Conservation (phyloP, 345 rosid genomes). For the Odontarrhena argentea region DNA sequence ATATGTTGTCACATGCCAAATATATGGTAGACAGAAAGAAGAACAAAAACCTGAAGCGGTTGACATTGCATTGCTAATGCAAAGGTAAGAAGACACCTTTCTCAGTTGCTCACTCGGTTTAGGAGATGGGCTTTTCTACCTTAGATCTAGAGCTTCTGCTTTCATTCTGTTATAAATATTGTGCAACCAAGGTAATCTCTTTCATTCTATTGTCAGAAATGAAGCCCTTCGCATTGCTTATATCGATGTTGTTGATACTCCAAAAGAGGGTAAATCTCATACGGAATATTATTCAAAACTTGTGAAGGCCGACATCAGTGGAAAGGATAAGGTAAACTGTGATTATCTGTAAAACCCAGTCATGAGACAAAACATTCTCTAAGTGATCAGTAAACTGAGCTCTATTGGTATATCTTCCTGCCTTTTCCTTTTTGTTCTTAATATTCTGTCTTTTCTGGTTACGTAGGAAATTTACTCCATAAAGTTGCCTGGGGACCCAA, state of each 20-base stretch:
- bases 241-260: conserved; percentile 84
- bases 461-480: conserved; percentile 90
- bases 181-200: conserved; percentile 22
- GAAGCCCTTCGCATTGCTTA: conserved; percentile 99
- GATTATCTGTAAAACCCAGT: conserved; percentile 27
- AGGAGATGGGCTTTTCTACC: conserved; percentile 4
- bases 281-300: conserved; percentile 87
- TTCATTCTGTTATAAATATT: conserved; percentile 6
- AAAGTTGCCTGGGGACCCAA: conserved; percentile 95
- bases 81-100: conserved; percentile 53
- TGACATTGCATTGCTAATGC: conserved; percentile 95
- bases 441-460: conserved; percentile 21
- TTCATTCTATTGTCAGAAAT: conserved; percentile 58
- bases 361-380: conserved; percentile 11
- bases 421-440: conserved; percentile 12
- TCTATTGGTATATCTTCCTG: conserved; percentile 2
- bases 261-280: conserved; percentile 70
- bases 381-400: conserved; percentile 14
- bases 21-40: conserved; percentile 97
- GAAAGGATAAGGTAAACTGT: conserved; percentile 84
- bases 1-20: conserved; percentile 93
- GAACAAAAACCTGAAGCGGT: conserved; percentile 89
- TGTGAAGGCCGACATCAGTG: conserved; percentile 93
- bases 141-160: conserved; percentile 24
- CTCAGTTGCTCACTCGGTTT: conserved; percentile 11